phyloP scores from a whole-genome alignment of 2,329 filamentous ascomycete genomes.

The Botrytis hyacinthi region DNA sequence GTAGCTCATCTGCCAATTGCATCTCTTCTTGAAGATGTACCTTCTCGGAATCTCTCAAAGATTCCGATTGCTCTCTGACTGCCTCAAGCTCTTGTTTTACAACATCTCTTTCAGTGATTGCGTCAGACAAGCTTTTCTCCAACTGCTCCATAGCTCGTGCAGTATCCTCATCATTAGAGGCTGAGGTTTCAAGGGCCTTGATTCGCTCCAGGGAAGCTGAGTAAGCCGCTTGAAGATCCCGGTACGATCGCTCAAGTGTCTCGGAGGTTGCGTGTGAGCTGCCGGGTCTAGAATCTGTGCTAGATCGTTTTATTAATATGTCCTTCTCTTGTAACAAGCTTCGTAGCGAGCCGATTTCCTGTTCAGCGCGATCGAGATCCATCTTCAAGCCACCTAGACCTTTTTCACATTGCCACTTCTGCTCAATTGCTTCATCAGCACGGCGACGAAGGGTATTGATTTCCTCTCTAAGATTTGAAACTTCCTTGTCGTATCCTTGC shows the following conservation, averaged over 20 bases:
- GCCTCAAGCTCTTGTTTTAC: slow-evolving; percentile 63
- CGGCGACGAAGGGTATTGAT: slow-evolving; percentile 80
- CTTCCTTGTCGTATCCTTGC: slow-evolving; percentile 80
- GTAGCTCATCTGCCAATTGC: slow-evolving; percentile 66
- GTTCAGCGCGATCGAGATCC: slow-evolving; percentile 92
- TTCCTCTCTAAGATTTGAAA: slow-evolving; percentile 75
- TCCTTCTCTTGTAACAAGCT: slow-evolving; percentile 79
- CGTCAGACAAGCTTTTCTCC: slow-evolving; percentile 65
- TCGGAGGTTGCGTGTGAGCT: slow-evolving; percentile 61
- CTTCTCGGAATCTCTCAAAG: slow-evolving; percentile 56
- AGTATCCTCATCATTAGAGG: slow-evolving; percentile 56
- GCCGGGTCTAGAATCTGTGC: slow-evolving; percentile 41
- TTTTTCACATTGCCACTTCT: slow-evolving; percentile 96
- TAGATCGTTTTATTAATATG: slow-evolving; percentile 60
- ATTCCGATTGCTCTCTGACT: slow-evolving; percentile 60
- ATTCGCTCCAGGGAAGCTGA: slow-evolving; percentile 64
- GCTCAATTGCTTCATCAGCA: slow-evolving; percentile 89
- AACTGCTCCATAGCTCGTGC: slow-evolving; percentile 62
- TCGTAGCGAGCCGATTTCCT: slow-evolving; percentile 84
- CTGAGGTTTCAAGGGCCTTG: slow-evolving; percentile 58
- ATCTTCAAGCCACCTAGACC: slow-evolving; percentile 86
- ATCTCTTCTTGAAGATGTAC: slow-evolving; percentile 58
- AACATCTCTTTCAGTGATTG: slow-evolving; percentile 70
- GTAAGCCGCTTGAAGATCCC: slow-evolving; percentile 72
- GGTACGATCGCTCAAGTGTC: slow-evolving; percentile 71